Conservation (phyloP, 495 filamentous ascomycete genomes). For the Venustampulla echinocandica region DNA sequence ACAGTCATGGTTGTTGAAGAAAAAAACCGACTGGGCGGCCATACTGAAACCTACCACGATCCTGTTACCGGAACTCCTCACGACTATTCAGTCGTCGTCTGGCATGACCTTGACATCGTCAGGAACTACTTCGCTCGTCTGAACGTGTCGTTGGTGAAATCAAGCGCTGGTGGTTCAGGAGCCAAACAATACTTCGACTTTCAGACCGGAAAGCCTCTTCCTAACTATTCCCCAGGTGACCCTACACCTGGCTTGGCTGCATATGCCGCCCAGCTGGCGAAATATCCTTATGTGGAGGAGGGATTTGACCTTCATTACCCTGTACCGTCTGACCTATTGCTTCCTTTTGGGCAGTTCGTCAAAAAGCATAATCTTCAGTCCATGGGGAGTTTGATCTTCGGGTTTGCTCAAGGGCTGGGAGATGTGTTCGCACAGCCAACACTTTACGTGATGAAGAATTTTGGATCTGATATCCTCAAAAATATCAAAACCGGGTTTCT, state of each 20-base stretch:
- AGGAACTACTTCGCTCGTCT: slow-evolving; percentile 35
- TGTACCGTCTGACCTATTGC: slow-evolving; percentile 24
- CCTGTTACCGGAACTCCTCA: slow-evolving; percentile 6
- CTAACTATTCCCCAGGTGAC: slow-evolving; percentile 11
- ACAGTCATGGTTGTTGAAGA: slow-evolving; percentile 37
- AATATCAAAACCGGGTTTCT: slow-evolving; percentile 23
- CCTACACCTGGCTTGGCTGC: slow-evolving; percentile 17
- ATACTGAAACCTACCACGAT: slow-evolving; percentile 34
- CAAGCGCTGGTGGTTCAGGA: neutral
- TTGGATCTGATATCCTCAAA: slow-evolving; percentile 15
- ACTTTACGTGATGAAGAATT: slow-evolving; percentile 23
- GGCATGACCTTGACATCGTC: slow-evolving; percentile 21
- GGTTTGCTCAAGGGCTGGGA: slow-evolving; percentile 13
- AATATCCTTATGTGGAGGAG: slow-evolving; percentile 28
- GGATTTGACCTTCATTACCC: slow-evolving; percentile 26
- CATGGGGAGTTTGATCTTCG: slow-evolving; percentile 5
- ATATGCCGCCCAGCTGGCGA: slow-evolving; percentile 28
- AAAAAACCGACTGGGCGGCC: slow-evolving; percentile 35
- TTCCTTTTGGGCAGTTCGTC: slow-evolving; percentile 28
- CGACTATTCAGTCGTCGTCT: slow-evolving; percentile 7
- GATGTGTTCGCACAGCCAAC: slow-evolving; percentile 21
- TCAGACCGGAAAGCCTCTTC: slow-evolving; percentile 13
- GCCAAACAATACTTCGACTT: slow-evolving; percentile 2
- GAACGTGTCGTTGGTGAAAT: slow-evolving; percentile 20
- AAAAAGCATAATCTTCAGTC: slow-evolving; percentile 26